Percentiles rank a stretch among this genome's conserved stretches.
Conservation (phyloP, 1,284 basidiomycete species). For the Ganoderma multipileum region DNA sequence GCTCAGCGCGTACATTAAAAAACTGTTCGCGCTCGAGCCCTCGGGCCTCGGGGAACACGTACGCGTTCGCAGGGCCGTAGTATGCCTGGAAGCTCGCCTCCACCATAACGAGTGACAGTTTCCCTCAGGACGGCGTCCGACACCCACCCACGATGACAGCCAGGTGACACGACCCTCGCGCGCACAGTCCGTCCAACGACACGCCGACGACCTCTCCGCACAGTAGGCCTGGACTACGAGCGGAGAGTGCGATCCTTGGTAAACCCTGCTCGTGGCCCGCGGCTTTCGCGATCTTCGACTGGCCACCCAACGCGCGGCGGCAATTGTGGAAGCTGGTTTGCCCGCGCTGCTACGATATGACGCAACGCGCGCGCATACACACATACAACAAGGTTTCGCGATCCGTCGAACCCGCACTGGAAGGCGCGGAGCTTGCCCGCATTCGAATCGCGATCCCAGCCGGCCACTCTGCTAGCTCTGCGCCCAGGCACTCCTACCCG, state of each 20-base stretch:
- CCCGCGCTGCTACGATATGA: background rate
- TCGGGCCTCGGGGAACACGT: background rate
- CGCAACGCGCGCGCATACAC: background rate
- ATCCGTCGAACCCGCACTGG: background rate
- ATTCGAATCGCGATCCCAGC: background rate
- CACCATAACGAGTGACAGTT: background rate
- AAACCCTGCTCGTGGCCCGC: background rate
- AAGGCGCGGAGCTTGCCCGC: background rate
- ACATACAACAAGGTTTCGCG: background rate
- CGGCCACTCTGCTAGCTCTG: background rate
- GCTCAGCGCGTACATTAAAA: background rate
- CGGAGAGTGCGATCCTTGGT: background rate
- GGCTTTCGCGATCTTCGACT: background rate
- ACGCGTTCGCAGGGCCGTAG: background rate
- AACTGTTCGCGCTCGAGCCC: background rate
- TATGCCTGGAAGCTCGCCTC: background rate
- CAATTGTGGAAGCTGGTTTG: background rate
- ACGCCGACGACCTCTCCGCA: background rate
- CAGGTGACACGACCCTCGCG: slow-evolving; percentile 1
- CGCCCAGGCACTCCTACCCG: background rate
- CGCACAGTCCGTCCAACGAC: background rate
- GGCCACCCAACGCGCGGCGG: background rate
- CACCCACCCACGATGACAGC: background rate
- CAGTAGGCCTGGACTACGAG: background rate
- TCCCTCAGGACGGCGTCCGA: slow-evolving; percentile 1